A percentile compares a stretch with the other conserved stretches of the same genome.
These are phyloP conservation scores for Phytophthora cryptogea DNA, from an alignment of 352 stramenopile genomes.

Conservation along the genomic window DNA sequence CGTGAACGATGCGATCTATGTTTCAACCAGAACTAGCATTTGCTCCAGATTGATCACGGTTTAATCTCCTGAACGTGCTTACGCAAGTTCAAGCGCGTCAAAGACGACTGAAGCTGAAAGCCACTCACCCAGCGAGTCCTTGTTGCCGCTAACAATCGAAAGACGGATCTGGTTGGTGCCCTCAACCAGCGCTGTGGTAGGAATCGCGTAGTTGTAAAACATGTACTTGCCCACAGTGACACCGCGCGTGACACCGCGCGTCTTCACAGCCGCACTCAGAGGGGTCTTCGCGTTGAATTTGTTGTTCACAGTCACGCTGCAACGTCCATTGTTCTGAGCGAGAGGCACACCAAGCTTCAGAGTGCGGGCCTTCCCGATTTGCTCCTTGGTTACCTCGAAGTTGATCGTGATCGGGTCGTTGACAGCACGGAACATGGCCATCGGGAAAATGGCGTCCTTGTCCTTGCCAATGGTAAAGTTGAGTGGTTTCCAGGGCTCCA, in stretches of 20 bases:
- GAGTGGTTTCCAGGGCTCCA: slow-evolving; percentile 31
- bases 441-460: slow-evolving; percentile 39
- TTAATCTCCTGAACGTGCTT: neutral
- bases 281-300: slow-evolving; percentile 40
- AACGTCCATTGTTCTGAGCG: slow-evolving; percentile 46
- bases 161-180: slow-evolving; percentile 43
- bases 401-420: slow-evolving; percentile 53
- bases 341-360: slow-evolving; percentile 53
- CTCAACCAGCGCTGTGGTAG: slow-evolving; percentile 34
- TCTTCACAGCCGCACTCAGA: slow-evolving; percentile 43
- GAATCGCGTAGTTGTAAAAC: slow-evolving; percentile 54
- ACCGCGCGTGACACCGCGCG: slow-evolving; percentile 52
- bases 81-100: slow-evolving; percentile 52
- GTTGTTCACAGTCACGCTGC: slow-evolving; percentile 46
- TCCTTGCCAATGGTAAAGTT: slow-evolving; percentile 41
- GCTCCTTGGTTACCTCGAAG: slow-evolving; percentile 38
- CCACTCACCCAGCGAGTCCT: slow-evolving; percentile 42
- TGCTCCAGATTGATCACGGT: too few relatives aligned
- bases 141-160: slow-evolving; percentile 49
- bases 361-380: slow-evolving; percentile 32
- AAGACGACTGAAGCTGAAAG: slow-evolving; percentile 54
- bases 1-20: too few relatives aligned
- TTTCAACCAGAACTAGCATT: too few relatives aligned
- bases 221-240: slow-evolving; percentile 52
- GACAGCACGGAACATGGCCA: slow-evolving; percentile 52